Percentiles rank a stretch among this genome's conserved stretches.
phyloP scores from a whole-genome alignment of 306 rosid genomes.

The Sechiopsis laciniata region DNA sequence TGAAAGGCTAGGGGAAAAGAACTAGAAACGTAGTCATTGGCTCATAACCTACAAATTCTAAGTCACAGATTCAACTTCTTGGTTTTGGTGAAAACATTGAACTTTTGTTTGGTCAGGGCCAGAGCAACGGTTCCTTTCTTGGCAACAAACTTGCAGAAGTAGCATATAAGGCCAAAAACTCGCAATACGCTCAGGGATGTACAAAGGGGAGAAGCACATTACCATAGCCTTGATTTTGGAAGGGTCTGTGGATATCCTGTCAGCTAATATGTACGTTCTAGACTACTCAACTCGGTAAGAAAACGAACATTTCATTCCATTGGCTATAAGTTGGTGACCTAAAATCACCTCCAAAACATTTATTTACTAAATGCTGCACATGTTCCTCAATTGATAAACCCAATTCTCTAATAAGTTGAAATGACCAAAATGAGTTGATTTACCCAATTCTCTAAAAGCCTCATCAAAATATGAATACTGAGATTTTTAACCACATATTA shows the following conservation, averaged over 20 bases:
- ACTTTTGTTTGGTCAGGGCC: not conserved
- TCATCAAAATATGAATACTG: not conserved
- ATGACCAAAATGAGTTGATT: not conserved
- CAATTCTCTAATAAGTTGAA: not conserved
- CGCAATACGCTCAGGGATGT: not conserved
- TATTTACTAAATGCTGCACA: not conserved
- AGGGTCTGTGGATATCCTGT: not conserved
- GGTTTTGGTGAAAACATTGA: not conserved
- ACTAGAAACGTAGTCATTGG: not conserved
- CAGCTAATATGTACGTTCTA: not conserved
- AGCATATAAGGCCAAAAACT: not conserved
- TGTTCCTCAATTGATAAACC: not conserved
- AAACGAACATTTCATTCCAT: not conserved
- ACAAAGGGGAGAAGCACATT: not conserved
- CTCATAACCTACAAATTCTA: not conserved
- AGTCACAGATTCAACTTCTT: not conserved
- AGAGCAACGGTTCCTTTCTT: not conserved
- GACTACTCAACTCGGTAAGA: not conserved
- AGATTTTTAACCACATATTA: not conserved
- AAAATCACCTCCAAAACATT: not conserved
- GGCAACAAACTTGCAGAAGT: not conserved
- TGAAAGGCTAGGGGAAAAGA: not conserved
- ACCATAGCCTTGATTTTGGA: not conserved
- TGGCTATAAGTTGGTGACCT: not conserved
- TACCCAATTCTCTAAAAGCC: not conserved